Base-by-base conservation (phyloP, 2,329 filamentous ascomycete species). In the Plenodomus biglobosus region DNA sequence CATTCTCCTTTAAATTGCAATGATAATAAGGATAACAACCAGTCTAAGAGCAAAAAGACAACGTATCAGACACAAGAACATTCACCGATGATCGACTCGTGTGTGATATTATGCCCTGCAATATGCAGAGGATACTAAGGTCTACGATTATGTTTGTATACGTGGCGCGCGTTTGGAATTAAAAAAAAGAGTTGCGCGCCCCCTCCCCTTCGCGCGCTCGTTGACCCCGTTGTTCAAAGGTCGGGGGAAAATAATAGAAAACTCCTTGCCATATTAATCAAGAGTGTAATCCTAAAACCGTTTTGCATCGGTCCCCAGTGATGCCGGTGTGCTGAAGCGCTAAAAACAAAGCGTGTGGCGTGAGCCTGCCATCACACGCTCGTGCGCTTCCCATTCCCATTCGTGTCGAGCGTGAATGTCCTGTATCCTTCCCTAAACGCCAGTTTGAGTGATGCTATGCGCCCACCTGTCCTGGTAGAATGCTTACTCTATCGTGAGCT, bases 81-180 rank as follows among this genome's bases (percentile, higher is more conserved):
- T n/a, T n/a, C n/a, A n/a, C n/a, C n/a, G n/a, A n/a, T n/a, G n/a
- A n/a, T n/a, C n/a, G n/a, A n/a, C n/a, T n/a, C n/a, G n/a, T n/a
- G n/a, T n/a, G n/a, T n/a, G n/a, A n/a, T n/a, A n/a, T n/a, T n/a
- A n/a, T n/a, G n/a, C n/a, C n/a, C n/a, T n/a, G n/a, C n/a, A n/a
- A n/a, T n/a, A n/a, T n/a, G n/a, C n/a, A 6, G 27, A 35, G 24
- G 34, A 38, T 47, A 52, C 41, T 45, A 52, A 39, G 20, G 34
- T 44, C 41, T 52, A 52, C 38, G 21, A 52, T 52, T 52, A 52
- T 35, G 40, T 52, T 48, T 35, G 40, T 39, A 19, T 44, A 43
- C 39, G 45, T 13, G 35, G 4, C 35, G 32, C 27, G 13, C 27
- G 32, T 37, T 18, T 22, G 44, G 38, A 37, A n/a, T 44, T 6